phyloP scores from a whole-genome alignment of 352 stramenopile genomes.

The Globisporangium iwayamae region DNA sequence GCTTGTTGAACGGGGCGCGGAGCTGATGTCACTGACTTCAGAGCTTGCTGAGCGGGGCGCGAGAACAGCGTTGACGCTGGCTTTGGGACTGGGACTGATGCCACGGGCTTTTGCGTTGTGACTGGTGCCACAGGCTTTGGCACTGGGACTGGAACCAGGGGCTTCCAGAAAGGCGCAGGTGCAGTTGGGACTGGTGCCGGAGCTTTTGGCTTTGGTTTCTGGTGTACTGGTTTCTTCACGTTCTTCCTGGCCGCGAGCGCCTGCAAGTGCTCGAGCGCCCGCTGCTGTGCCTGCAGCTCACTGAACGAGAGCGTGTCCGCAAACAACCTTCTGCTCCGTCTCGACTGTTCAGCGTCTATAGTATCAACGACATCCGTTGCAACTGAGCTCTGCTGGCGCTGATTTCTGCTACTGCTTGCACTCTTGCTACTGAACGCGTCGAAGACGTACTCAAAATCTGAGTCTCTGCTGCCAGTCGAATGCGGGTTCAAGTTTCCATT shows the following conservation, averaged over 20 bases:
- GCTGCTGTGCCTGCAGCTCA: slow-evolving; percentile 63
- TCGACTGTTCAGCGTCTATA: slow-evolving; percentile 2
- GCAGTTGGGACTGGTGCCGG: not conserved
- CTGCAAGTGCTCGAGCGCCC: slow-evolving; percentile 32
- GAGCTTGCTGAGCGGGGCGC: not conserved
- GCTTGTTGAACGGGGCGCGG: not conserved
- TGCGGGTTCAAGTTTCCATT: not conserved
- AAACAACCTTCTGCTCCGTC: slow-evolving; percentile 23
- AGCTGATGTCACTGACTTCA: not conserved
- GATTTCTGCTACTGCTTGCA: not conserved
- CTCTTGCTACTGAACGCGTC: not conserved
- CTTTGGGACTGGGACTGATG: not conserved
- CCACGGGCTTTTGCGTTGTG: not conserved
- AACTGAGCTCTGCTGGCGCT: not conserved
- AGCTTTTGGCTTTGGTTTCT: not conserved
- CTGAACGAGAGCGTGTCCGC: slow-evolving; percentile 48
- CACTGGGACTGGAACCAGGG: not conserved
- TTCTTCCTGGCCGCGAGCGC: slow-evolving; percentile 9
- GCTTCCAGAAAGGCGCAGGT: not conserved
- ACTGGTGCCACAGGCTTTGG: not conserved
- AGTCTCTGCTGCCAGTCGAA: not conserved
- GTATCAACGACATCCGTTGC: not conserved
- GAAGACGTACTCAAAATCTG: slow-evolving; percentile 9
- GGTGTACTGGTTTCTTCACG: slow-evolving; percentile 15
- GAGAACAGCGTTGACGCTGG: not conserved